phyloP scores from a whole-genome alignment of 1,284 basidiomycete genomes.

The Pseudozyma tsukubaensis region DNA sequence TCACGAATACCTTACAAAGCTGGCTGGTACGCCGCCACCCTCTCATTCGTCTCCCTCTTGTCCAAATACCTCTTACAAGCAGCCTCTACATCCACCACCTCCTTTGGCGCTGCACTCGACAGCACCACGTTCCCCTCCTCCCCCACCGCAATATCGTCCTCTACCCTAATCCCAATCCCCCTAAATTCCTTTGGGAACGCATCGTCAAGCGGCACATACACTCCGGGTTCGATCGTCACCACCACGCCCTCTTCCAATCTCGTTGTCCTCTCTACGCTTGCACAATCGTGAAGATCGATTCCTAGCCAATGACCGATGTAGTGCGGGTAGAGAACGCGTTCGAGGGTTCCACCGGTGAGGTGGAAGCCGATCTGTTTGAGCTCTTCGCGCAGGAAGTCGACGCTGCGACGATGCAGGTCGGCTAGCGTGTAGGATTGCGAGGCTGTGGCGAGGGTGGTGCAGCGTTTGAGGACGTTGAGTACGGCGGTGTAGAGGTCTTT shows the following conservation, averaged over 20 bases:
- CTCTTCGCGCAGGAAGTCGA: slow-evolving; percentile 78
- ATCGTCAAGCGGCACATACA: slow-evolving; percentile 63
- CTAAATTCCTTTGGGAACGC: slow-evolving; percentile 60
- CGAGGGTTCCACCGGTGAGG: slow-evolving; percentile 75
- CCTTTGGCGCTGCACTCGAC: slow-evolving; percentile 59
- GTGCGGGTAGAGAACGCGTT: slow-evolving; percentile 84
- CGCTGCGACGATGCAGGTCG: slow-evolving; percentile 82
- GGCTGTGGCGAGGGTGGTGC: slow-evolving; percentile 73
- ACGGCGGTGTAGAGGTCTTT: slow-evolving; percentile 87
- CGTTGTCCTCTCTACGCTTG: slow-evolving; percentile 54
- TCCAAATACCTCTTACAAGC: slow-evolving; percentile 42
- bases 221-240: slow-evolving; percentile 65
- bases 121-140: slow-evolving; percentile 54
- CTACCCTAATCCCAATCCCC: slow-evolving; percentile 65
- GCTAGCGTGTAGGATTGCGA: slow-evolving; percentile 75
- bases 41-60: slow-evolving; percentile 1
- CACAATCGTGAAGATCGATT: slow-evolving; percentile 72
- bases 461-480: slow-evolving; percentile 79
- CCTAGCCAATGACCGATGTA: slow-evolving; percentile 87
- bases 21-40: slow-evolving; percentile 2
- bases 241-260: slow-evolving; percentile 58
- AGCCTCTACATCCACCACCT: slow-evolving; percentile 65
- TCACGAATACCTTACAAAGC: background rate
- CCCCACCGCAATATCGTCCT: slow-evolving; percentile 65
- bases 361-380: slow-evolving; percentile 83